A percentile compares a stretch with the other conserved stretches of the same genome.
These are phyloP conservation scores for Lentinula lateritia DNA, from an alignment of 768 basidiomycete genomes.

Conservation along the genomic window DNA sequence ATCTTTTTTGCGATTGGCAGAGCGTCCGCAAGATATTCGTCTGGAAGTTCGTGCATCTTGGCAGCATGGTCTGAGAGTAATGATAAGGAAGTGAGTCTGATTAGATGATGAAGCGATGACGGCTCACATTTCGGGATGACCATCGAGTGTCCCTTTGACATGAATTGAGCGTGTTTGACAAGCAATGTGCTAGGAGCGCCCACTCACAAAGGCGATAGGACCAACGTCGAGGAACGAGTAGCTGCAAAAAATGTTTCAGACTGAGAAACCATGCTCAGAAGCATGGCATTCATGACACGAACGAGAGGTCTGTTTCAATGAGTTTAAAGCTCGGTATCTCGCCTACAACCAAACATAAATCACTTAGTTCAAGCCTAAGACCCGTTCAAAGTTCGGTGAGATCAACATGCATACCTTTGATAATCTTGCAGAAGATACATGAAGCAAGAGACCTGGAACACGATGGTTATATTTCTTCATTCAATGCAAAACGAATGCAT, in stretches of 20 bases:
- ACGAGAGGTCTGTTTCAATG: constrained; percentile 69
- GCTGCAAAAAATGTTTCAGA: constrained; percentile 27
- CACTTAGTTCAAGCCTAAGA: too few relatives aligned
- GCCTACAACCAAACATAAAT: constrained; percentile 35
- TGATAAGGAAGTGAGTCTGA: neutral
- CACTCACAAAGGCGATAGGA: constrained; percentile 50
- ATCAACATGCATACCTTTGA: constrained; percentile 56
- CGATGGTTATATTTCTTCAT: neutral
- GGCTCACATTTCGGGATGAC: constrained; percentile 87
- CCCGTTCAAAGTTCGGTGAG: too few relatives aligned
- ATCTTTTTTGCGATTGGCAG: constrained; percentile 86
- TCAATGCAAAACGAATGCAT: neutral
- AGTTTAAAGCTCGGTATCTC: constrained; percentile 89
- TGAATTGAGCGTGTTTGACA: neutral
- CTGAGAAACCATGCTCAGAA: neutral
- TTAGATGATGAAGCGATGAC: neutral
- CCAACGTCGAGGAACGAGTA: constrained; percentile 91
- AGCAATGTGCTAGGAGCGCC: neutral
- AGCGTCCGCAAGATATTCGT: constrained; percentile 73
- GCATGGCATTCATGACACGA: constrained; percentile 19
- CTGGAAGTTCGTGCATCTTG: constrained; percentile 85
- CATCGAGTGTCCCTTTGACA: constrained; percentile 74
- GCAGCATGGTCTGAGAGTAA: constrained; percentile 64
- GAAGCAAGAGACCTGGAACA: constrained; percentile 43
- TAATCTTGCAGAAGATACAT: constrained; percentile 95